Evolutionary conservation across 2,329 filamentous ascomycete genomes (phyloP).

Genomic region (Penicillium sp.): DNA sequence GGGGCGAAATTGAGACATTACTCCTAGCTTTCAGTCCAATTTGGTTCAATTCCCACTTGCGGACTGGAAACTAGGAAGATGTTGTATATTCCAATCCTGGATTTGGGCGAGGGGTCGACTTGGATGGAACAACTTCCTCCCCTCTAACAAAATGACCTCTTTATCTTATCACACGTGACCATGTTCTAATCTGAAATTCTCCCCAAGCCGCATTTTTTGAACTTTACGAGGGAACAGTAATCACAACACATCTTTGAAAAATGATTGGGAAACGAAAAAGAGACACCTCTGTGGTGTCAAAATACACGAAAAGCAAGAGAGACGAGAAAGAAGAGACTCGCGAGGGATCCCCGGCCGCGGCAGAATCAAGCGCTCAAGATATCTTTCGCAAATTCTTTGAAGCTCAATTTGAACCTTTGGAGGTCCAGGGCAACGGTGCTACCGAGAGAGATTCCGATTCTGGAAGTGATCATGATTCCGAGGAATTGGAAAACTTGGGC

Average conservation of each 20-base stretch:
- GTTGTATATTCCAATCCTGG: conserved; percentile 3
- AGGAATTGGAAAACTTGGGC: conserved; percentile 25
- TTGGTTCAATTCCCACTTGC: background rate
- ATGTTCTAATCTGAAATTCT: conserved; percentile 10
- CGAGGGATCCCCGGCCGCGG: conserved; percentile 28
- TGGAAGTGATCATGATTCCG: conserved; percentile 19
- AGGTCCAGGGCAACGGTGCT: conserved; percentile 31
- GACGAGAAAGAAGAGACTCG: conserved; percentile 28
- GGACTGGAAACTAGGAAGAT: background rate
- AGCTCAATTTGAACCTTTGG: conserved; percentile 79
- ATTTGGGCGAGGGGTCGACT: conserved; percentile 24
- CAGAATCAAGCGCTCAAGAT: conserved; percentile 66
- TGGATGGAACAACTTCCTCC: background rate
- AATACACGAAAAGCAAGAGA: conserved; percentile 27
- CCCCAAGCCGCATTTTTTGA: conserved; percentile 5
- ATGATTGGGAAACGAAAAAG: conserved; percentile 57
- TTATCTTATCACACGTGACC: conserved; percentile 48
- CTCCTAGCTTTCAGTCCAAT: conserved; percentile 6
- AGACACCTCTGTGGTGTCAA: conserved; percentile 39
- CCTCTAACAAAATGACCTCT: background rate
- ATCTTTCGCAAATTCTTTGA: conserved; percentile 87
- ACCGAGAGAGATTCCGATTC: conserved; percentile 12
- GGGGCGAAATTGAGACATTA: conserved; percentile 91
- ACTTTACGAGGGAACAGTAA: background rate
- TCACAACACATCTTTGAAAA: conserved; percentile 23